Evolutionary conservation across 148 eudicot species (phyloP), one percentile per base, ranked within the genome.

Genomic region (Nepenthes mirabilis): DNA sequence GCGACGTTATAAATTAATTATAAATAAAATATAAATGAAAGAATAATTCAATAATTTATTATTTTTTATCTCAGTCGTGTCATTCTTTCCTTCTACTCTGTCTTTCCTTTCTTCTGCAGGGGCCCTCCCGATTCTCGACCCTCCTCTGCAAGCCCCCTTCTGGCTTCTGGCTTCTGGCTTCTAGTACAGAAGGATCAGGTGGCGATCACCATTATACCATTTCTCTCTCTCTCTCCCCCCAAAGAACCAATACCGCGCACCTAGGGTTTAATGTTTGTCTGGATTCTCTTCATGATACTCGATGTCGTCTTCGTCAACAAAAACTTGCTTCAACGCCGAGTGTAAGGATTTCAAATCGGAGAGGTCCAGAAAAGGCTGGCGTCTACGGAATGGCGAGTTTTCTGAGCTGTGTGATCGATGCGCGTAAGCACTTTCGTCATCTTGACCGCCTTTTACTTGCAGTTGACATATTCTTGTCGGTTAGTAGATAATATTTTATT

Each of bases 341-440:
- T 86, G 94, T 55, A 74, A 67, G 57, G 67, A 64, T 35, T 40
- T 56, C 34, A 61, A 56, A 6, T 49, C 73, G 58, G 82, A 74
- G 7, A 37, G 57, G 32, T 37, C 75, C 57, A 65, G 78, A 63
- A 78, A 73, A 59, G 95, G 95, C 2, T 87, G 95, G 95, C 82
- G 87, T 7, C 79, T 82, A 45, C 79, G 83, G 8, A 74, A 73
- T 48, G 80, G 81, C 36, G 77, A 78, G 2, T 82, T 61, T 48
- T 90, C 90, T 43, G 66, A 76, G 71, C 83, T 87, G 14, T 87
- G 95, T 43, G 71, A 79, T 72, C 85, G 74, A 45, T 87, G 95
- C 83, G 81, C 75, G 90, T 84, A 70, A 65, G 73, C 34, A 33
- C 33, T 63, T 33, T 2, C 13, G 36, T 54, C 36, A 11, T 49